Evolutionary conservation across 169 alveolate genomes (phyloP), one percentile per base, ranked within the genome.

Genomic region (Besnoitia besnoiti): DNA sequence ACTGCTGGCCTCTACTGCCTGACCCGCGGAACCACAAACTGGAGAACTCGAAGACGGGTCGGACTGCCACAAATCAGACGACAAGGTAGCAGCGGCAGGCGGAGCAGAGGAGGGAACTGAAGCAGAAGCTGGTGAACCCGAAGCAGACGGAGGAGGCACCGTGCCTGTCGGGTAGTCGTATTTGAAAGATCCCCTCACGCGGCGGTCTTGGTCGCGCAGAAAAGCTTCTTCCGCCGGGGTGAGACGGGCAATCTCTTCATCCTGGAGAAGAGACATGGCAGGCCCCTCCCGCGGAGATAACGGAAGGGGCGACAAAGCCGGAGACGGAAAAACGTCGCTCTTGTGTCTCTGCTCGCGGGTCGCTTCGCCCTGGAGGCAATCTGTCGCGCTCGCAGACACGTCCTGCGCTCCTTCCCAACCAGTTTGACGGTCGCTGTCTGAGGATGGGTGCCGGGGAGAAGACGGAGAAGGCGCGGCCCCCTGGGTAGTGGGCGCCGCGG

Each of bases 171-270:
- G n/a, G n/a, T 16, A 27, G 47, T 73, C 47, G 46, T 73, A 37
- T n/a, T 73, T 73, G 82, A 73, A 73, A 8, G 44, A 37, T 39
- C 82, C 82, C n/a, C 82, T n/a, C 40, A 37, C n/a, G 3, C 82
- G 82, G 14, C 82, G 82, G 30, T 73, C 47, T 37, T 73, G 82
- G 16, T 73, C 82, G 27, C 8, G 30, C 0, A 73, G 82, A 73
- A 73, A 73, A 19, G 39, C 14, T 37, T 73, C 47, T n/a, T 73
- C 82, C 12, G 82, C 82, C 1, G 39, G 39, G 12, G 82, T 73
- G n/a, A 73, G 82, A 37, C 24, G 16, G 27, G 82, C 47, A 73
- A 73, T 73, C n/a, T 73, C 82, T 35, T 73, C 44, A 37, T 73
- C 82, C 21, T 39, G 44, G 3, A 73, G 46, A 14, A 73, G 67